Base-by-base conservation (phyloP, 129 eudicot genomes). In the Pseudognaphalium luteoalbum region DNA sequence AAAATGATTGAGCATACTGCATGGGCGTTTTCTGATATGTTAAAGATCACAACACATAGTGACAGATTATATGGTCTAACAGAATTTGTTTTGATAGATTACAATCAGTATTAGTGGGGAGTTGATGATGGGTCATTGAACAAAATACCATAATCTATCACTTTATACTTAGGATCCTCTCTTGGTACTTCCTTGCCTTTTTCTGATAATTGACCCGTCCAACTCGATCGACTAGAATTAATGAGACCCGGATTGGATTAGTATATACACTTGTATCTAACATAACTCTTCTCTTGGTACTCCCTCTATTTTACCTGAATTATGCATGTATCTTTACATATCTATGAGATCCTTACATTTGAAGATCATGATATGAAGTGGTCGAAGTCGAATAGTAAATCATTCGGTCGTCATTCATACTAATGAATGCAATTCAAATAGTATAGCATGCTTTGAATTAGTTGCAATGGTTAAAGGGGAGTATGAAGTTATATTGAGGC, bases 1-100 rank as follows among this genome's bases (percentile, higher is more conserved):
- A 72, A 66, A 73, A 66, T 59, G 65, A 80, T 59, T 72, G 61
- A 65, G 22, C 83, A 72, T 57, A 37, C 21, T 42, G 42, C 7
- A 7, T 68, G 75, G 68, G 81, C 22, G 19, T 41, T 59, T 58
- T 16, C 51, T 57, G 28, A 72, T 4, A 34, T 44, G 15, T 5
- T 58, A 44, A 44, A 4, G 52, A 44, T 44, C 12, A 44, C 52
- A 44, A 11, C 9, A 9, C 28, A 52, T 32, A 29, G 20, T 33
- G n/a, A 47, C 20, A 58, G 20, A 58, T 59, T 62, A 68, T 17
- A 5, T 47, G 58, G 56, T 59, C 5, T 51, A 66, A 8, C n/a
- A n/a, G n/a, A 10, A 20, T 64, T 75, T 65, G 34, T 75, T 44
- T 64, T 19, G 72, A 20, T 37, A 64, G 19, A 76, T 76, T 65